Evolutionary conservation across 371 early-diverging fungal species (phyloP), one percentile per base, ranked within the genome.

Genomic region (Mortierella sp.): DNA sequence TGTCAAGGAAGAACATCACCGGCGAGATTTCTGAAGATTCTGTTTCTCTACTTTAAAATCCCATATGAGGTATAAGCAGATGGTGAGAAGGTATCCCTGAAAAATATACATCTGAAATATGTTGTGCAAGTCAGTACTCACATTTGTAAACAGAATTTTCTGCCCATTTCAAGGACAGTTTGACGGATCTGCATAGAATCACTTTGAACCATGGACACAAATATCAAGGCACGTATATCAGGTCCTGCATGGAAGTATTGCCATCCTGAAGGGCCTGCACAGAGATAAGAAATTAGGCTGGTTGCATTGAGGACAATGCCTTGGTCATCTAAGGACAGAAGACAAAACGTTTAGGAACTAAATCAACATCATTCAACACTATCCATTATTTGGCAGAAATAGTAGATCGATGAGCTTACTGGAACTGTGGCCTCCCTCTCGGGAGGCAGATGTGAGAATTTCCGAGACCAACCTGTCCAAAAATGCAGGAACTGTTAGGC

Each of bases 151-250:
- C 79, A 86, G 45, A 73, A 83, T 72, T 86, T 77, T 37, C 68
- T 54, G 0, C 84, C 68, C 83, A 77, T 85, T 28, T 83, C 70
- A 12, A 81, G 58, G 8, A 85, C 62, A 6, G 75, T 77, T 47
- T 83, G 70, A 20, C 86, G 78, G 58, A 84, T 78, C 45, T 84
- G 85, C 60, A 73, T 78, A 12, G 84, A 86, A 43, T 83, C 77
- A 35, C 84, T 84, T 35, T 83, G 64, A 9, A 84, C 75, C 68
- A 86, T 72, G 32, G 85, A 83, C 8, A 78, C 67, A 28, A 73
- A 73, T 39, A 86, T 65, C 62, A 84, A 68, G 11, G 84, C 75
- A 20, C 79, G 71, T 32, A 86, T 66, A 43, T 78, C 72, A 3
- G 75, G 60, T 20, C 75, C 73, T 16, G 51, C 68, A 22, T 83